Percentiles rank a stretch among this genome's conserved stretches.
Evolutionary conservation across 140 eudicot species (phyloP).

Genomic region (Ambrosia hybrid): DNA sequence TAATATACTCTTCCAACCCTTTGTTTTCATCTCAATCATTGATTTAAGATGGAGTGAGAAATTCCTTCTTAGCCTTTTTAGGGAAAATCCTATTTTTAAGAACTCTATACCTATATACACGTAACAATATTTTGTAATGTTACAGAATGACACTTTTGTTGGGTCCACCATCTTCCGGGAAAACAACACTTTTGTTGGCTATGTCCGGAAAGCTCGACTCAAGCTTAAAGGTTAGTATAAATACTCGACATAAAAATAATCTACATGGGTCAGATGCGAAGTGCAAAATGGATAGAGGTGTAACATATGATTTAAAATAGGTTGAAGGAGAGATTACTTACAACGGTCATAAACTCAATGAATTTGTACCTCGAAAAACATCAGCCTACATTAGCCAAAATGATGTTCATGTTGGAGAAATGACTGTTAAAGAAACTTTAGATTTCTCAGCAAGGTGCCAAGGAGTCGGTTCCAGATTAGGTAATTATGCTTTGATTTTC

Average conservation of each 20-base stretch:
- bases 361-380: slow-evolving; percentile 56
- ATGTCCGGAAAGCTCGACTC: slow-evolving; percentile 56
- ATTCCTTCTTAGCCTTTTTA: too few relatives aligned
- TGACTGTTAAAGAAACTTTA: slow-evolving; percentile 63
- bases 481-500: slow-evolving; percentile 22
- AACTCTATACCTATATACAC: neutral
- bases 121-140: slow-evolving; percentile 7
- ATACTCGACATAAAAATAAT: neutral
- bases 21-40: too few relatives aligned
- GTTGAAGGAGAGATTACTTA: slow-evolving; percentile 53
- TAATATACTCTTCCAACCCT: too few relatives aligned
- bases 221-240: slow-evolving; percentile 48
- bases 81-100: too few relatives aligned
- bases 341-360: slow-evolving; percentile 54
- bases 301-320: slow-evolving; percentile 24
- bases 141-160: slow-evolving; percentile 61
- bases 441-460: slow-evolving; percentile 68
- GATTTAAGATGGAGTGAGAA: too few relatives aligned
- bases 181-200: slow-evolving; percentile 70
- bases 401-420: slow-evolving; percentile 56
- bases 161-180: slow-evolving; percentile 72
- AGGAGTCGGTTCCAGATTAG: slow-evolving; percentile 55
- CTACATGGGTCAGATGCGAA: neutral
- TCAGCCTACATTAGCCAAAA: slow-evolving; percentile 61
- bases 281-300: neutral